A percentile compares a stretch with the other conserved stretches of the same genome.
These are phyloP conservation scores for Lasiosphaeria hispida DNA, from an alignment of 495 filamentous ascomycete species.

Conservation along the genomic window DNA sequence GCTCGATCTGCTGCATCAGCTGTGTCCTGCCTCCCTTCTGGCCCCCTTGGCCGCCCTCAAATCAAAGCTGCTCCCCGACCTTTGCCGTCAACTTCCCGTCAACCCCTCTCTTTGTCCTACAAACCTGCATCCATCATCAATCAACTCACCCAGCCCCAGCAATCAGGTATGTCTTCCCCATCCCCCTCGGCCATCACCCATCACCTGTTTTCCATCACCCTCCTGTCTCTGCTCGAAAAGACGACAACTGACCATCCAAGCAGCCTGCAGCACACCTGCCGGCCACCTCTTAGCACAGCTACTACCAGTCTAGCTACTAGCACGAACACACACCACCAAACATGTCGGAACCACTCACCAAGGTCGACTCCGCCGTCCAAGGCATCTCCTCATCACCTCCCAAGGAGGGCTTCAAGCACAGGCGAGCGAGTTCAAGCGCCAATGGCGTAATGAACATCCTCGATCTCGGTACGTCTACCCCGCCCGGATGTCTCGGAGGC, in stretches of 20 bases:
- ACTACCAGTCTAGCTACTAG: not conserved
- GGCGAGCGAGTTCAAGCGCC: constrained; percentile 62
- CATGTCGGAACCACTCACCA: constrained; percentile 72
- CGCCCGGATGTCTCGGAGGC: constrained; percentile 10
- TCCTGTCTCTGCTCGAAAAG: not conserved
- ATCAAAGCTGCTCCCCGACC: constrained; percentile 15
- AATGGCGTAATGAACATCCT: constrained; percentile 76
- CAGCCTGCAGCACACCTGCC: not conserved
- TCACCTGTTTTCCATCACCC: not conserved
- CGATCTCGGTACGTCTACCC: constrained; percentile 67
- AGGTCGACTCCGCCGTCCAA: constrained; percentile 84
- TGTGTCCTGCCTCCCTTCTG: constrained; percentile 10
- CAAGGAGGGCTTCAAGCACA: constrained; percentile 58
- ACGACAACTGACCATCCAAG: not conserved
- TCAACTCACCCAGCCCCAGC: not conserved
- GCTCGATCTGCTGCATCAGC: constrained; percentile 9
- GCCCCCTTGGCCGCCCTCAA: constrained; percentile 17
- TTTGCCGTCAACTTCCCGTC: not conserved
- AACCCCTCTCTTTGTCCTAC: constrained; percentile 25
- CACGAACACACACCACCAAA: constrained; percentile 41
- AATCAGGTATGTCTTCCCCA: constrained; percentile 7
- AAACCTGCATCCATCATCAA: constrained; percentile 13
- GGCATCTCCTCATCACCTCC: constrained; percentile 67
- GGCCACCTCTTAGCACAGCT: constrained; percentile 5
- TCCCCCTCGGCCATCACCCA: not conserved